Evolutionary conservation across 345 rosid species (phyloP).

Genomic region (Clarkia xantiana): DNA sequence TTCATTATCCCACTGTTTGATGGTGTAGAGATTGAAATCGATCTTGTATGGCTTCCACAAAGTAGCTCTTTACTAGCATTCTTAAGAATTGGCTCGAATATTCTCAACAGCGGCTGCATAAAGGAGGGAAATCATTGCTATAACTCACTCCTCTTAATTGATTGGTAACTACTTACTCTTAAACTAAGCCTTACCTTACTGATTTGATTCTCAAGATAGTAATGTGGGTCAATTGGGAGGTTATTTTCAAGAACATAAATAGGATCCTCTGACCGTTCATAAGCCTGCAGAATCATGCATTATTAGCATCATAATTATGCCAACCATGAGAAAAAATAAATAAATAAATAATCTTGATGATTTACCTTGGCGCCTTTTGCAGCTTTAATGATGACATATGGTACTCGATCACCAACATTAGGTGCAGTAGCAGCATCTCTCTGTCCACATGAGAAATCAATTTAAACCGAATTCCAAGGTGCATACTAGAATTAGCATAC

Average conservation of each 20-base stretch:
- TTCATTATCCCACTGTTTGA: constrained; percentile 88
- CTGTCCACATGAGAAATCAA: constrained; percentile 27
- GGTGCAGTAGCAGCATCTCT: constrained; percentile 98
- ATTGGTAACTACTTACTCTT: background rate
- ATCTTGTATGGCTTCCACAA: constrained; percentile 83
- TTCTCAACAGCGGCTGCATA: constrained; percentile 79
- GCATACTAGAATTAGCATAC: too few relatives aligned
- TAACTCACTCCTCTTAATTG: constrained; percentile 3
- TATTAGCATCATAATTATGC: constrained; percentile 1
- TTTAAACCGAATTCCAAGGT: too few relatives aligned
- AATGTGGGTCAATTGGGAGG: constrained; percentile 87
- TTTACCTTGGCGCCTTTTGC: constrained; percentile 95
- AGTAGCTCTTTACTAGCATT: constrained; percentile 92
- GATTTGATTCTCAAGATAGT: constrained; percentile 90
- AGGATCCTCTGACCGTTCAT: constrained; percentile 94
- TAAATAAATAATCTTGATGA: constrained; percentile 3
- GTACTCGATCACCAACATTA: constrained; percentile 96
- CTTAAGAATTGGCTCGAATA: constrained; percentile 92
- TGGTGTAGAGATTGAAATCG: constrained; percentile 82
- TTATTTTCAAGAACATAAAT: constrained; percentile 81
- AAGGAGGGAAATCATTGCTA: constrained; percentile 3
- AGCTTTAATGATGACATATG: constrained; percentile 83
- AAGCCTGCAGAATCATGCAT: constrained; percentile 41
- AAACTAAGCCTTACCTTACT: constrained; percentile 49
- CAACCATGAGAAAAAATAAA: background rate